A percentile compares a stretch with the other conserved stretches of the same genome.
These are phyloP conservation scores for Botryotinia narcissicola DNA, from an alignment of 2,329 filamentous ascomycete species.

Conservation along the genomic window DNA sequence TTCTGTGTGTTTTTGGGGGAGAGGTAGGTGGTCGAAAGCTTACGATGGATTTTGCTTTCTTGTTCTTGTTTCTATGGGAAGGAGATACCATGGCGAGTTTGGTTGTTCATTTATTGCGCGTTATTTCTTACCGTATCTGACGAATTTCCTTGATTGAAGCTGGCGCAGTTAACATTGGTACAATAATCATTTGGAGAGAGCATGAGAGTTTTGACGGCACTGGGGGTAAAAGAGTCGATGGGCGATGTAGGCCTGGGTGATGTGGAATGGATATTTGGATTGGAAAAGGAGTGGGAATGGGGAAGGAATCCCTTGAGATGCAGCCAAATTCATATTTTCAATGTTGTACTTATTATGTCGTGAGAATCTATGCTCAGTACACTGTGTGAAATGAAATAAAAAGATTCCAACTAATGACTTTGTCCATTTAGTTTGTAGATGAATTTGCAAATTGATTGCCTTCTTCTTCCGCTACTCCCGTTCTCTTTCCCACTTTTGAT, in stretches of 20 bases:
- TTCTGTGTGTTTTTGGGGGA: background rate
- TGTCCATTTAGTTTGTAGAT: background rate
- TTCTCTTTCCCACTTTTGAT: background rate
- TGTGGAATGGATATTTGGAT: background rate
- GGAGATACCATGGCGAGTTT: conserved; percentile 5
- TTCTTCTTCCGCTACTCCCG: background rate
- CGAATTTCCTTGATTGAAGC: conserved; percentile 1
- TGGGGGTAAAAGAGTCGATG: background rate
- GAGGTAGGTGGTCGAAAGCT: background rate
- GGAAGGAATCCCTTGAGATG: background rate
- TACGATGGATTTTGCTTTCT: background rate
- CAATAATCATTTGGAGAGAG: conserved; percentile 3
- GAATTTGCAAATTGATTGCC: background rate
- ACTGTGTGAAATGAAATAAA: background rate
- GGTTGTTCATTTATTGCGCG: background rate
- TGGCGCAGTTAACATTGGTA: background rate
- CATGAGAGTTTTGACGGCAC: background rate
- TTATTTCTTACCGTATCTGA: background rate
- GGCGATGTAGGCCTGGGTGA: background rate
- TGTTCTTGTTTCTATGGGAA: background rate
- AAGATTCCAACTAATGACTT: background rate
- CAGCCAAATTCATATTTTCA: background rate
- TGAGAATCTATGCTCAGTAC: background rate
- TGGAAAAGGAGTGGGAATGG: background rate
- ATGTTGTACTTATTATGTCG: background rate